These are phyloP conservation scores for Dendrocalamus latiflorus DNA, from an alignment of 202 grass and related monocot genomes.

Conservation along the genomic window DNA sequence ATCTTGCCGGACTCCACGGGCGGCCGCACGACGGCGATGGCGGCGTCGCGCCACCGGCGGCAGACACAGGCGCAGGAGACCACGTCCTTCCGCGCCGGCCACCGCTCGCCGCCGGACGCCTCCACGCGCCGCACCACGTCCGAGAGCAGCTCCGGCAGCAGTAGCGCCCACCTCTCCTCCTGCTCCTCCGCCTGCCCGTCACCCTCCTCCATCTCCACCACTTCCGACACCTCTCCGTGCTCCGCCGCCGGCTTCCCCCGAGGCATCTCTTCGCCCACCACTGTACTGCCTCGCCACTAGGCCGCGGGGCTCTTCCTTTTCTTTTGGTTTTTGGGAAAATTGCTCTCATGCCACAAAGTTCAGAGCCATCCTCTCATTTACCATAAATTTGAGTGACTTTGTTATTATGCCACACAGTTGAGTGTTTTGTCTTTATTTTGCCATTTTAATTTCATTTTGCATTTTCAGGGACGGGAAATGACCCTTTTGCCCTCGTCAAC, in stretches of 20 bases:
- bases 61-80: conserved; percentile 80
- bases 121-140: conserved; percentile 74
- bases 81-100: conserved; percentile 73
- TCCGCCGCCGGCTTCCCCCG: conserved; percentile 5
- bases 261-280: conserved; percentile 37
- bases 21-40: conserved; percentile 48
- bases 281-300: conserved; percentile 28
- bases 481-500: too few relatives aligned
- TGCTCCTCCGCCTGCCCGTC: conserved; percentile 31
- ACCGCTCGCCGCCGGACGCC: conserved; percentile 57
- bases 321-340: not conserved
- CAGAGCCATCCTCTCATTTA: too few relatives aligned
- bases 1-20: conserved; percentile 70
- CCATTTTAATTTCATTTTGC: too few relatives aligned
- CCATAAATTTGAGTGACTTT: too few relatives aligned
- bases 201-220: conserved; percentile 13
- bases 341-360: too few relatives aligned
- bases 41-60: conserved; percentile 57
- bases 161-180: conserved; percentile 56
- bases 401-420: too few relatives aligned
- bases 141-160: conserved; percentile 69
- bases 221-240: not conserved
- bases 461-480: too few relatives aligned
- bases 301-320: conserved; percentile 21
- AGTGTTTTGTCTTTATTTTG: too few relatives aligned